Evolutionary conservation across 768 basidiomycete genomes (phyloP).

Genomic region (Russula earlei): DNA sequence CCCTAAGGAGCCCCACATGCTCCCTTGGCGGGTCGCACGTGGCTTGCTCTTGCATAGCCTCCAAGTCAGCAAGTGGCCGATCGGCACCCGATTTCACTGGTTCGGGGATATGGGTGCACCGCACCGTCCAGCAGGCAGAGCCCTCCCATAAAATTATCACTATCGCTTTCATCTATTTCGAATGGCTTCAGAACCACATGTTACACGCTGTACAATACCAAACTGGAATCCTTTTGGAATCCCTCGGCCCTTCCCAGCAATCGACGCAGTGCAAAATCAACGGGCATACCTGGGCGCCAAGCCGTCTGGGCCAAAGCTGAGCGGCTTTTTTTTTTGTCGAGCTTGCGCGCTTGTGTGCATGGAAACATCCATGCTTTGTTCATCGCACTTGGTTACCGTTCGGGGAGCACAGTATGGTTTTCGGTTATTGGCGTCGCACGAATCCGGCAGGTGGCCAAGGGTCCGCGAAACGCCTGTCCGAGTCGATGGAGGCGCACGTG

Average conservation of each 20-base stretch:
- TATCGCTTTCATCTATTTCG: neutral
- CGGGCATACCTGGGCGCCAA: neutral
- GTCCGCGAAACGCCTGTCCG: neutral
- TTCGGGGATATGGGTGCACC: neutral
- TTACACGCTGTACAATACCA: neutral
- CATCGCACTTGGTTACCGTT: too few relatives aligned
- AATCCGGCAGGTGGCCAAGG: neutral
- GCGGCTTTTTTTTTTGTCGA: neutral
- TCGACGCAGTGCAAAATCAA: neutral
- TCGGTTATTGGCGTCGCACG: too few relatives aligned
- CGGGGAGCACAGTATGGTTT: too few relatives aligned
- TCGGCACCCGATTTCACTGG: neutral
- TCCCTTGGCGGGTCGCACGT: neutral
- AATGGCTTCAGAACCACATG: neutral
- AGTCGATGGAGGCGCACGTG: fast-evolving
- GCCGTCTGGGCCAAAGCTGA: neutral
- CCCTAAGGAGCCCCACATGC: neutral
- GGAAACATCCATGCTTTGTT: too few relatives aligned
- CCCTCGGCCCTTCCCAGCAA: neutral
- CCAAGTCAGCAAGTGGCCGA: neutral
- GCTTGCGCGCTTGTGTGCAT: neutral
- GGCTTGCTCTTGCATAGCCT: neutral
- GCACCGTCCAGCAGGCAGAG: neutral
- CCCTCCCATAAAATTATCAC: neutral
- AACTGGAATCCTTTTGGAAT: too few relatives aligned